Base-by-base conservation (phyloP, 2,329 filamentous ascomycete species). In the Aspergillus brunneoviolaceus region DNA sequence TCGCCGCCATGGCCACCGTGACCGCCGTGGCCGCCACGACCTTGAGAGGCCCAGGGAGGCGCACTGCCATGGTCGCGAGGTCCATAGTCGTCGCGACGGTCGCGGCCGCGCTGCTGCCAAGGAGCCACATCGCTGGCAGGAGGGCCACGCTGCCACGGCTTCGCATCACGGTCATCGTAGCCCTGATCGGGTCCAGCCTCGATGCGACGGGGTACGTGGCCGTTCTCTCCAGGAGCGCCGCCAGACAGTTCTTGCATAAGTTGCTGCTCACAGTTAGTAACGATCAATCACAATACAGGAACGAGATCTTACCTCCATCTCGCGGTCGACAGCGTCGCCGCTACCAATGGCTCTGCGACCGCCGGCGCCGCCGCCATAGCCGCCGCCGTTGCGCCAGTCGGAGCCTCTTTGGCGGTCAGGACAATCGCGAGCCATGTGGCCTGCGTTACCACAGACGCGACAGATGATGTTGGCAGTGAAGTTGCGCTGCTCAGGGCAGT, bases 401-500 rank as follows among this genome's bases (percentile, higher is more conserved):
- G 89, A 87, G 70, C 95, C 95, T 73, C 91, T 88, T 81, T 95
- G 91, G 74, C 95, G 85, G 73, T 99, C 95, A 50, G 94, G 92
- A 85, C 95, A 99, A 80, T 99, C 95, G 69, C 94, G 89, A 68
- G 93, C 95, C 92, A 99, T 97, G 71, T 99, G 95, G 21, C 95
- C 95, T 66, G 95, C 93, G 75, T 98, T 97, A 68, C 95, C 95
- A 80, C 95, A 99, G 70, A 97, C 90, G 71, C 94, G 93, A 80
- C 95, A 99, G 74, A 99, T 98, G 76, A 99, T 98, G 79, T 92
- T 98, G 70, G 95, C 93, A n/a, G 95, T 99, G 80, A 90, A 98
- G 80, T 99, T 99, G 75, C 93, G 91, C 77, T 95, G 91, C 80
- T 99, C 92, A 14, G 95, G 95, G 70, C 95, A 99, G 75, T 99